Evolutionary conservation across 495 filamentous ascomycete species (phyloP).

Genomic region (Amphirosellinia nigrospora): DNA sequence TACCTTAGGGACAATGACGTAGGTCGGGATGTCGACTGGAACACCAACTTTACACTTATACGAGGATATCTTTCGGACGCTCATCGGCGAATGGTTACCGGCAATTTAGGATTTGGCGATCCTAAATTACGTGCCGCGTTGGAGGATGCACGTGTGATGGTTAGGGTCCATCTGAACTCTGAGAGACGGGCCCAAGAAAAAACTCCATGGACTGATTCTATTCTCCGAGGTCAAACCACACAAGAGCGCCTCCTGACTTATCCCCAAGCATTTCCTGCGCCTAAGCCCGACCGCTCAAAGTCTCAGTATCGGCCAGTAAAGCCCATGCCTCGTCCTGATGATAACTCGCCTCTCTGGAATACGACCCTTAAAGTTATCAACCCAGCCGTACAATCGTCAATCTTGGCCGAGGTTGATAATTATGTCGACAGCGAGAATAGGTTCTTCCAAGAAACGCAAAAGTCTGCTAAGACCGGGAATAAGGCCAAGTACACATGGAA

Average conservation of each 20-base stretch:
- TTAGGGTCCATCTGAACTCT: conserved; percentile 21
- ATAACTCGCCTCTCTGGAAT: not conserved
- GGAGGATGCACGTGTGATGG: conserved; percentile 30
- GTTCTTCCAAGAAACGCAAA: not conserved
- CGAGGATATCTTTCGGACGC: conserved; percentile 31
- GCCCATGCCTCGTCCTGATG: conserved; percentile 6
- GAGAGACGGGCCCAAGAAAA: conserved; percentile 10
- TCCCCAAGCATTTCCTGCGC: conserved; percentile 22
- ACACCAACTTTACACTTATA: conserved; percentile 18
- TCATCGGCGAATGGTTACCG: conserved; percentile 23
- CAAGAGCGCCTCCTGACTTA: conserved; percentile 32
- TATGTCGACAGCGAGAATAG: conserved; percentile 24
- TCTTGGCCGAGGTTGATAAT: conserved; percentile 15
- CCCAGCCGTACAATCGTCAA: not conserved
- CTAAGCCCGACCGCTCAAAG: conserved; percentile 24
- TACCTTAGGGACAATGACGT: conserved; percentile 37
- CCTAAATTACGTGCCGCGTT: conserved; percentile 21
- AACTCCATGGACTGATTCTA: conserved; percentile 32
- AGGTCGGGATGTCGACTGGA: conserved; percentile 23
- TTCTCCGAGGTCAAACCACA: conserved; percentile 17
- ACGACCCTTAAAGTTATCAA: conserved; percentile 2
- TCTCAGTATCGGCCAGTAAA: conserved; percentile 30
- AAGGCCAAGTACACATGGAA: not conserved
- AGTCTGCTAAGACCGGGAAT: not conserved
- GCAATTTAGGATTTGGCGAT: conserved; percentile 33